These are phyloP conservation scores for Macrolepiota dolichaula DNA, from an alignment of 768 basidiomycete species.

Conservation along the genomic window DNA sequence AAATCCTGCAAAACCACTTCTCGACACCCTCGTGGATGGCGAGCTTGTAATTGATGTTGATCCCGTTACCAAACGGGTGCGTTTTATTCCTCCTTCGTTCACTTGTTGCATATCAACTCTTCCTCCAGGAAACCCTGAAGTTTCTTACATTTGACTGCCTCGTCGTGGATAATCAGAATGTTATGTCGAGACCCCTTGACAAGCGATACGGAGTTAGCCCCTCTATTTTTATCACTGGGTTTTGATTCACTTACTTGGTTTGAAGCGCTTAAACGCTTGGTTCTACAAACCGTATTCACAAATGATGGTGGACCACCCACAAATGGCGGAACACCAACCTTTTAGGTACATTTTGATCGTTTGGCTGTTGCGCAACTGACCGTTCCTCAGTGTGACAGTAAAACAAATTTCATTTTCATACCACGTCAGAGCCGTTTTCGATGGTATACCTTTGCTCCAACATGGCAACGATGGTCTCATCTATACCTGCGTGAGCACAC, in stretches of 20 bases:
- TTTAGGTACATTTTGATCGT: conserved; percentile 92
- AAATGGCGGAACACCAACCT: conserved; percentile 60
- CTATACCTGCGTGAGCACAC: conserved; percentile 86
- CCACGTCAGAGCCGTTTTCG: conserved; percentile 81
- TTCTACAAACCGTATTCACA: conserved; percentile 78
- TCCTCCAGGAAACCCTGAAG: conserved; percentile 68
- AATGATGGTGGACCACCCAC: conserved; percentile 67
- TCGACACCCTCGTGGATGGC: conserved; percentile 85
- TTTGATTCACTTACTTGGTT: conserved; percentile 9
- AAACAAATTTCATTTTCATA: conserved; percentile 90
- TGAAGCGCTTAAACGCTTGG: conserved; percentile 68
- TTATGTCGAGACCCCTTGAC: conserved; percentile 80
- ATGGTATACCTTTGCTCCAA: conserved; percentile 79
- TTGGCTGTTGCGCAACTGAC: too few species aligned
- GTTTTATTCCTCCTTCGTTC: conserved; percentile 17
- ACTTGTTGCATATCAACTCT: conserved; percentile 2
- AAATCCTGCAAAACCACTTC: conserved; percentile 59
- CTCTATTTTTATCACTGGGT: background rate
- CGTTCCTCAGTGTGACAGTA: conserved; percentile 63
- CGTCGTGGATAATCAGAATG: conserved; percentile 79
- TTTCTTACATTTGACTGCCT: conserved; percentile 92
- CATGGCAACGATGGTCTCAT: conserved; percentile 97
- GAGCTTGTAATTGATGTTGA: conserved; percentile 93
- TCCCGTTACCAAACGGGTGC: conserved; percentile 64
- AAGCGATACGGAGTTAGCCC: conserved; percentile 85